Percentiles rank a stretch among this genome's conserved stretches.
phyloP scores from a whole-genome alignment of 495 filamentous ascomycete species.

The Daldinia caldariorum region DNA sequence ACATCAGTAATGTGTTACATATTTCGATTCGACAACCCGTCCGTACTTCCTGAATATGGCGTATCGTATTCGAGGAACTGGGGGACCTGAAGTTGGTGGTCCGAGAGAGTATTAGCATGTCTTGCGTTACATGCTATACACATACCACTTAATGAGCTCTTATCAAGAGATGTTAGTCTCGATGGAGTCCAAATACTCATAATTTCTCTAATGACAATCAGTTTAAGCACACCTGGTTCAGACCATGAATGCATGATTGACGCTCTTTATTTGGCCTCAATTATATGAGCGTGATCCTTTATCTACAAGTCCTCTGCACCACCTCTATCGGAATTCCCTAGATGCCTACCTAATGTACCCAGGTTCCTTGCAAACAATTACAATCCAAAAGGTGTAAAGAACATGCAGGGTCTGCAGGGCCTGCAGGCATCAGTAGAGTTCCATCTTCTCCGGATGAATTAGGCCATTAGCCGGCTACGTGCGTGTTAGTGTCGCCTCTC shows the following conservation, averaged over 20 bases:
- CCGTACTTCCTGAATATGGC: conserved; percentile 24
- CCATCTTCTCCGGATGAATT: conserved; percentile 62
- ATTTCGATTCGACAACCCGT: conserved; percentile 35
- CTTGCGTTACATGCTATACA: conserved; percentile 31
- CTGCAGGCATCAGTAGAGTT: conserved; percentile 35
- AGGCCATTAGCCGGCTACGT: conserved; percentile 63
- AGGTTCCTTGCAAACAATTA: neutral
- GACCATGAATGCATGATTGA: neutral
- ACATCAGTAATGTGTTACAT: conserved; percentile 28
- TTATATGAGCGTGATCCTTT: neutral
- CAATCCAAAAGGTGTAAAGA: neutral
- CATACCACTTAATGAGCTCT: conserved; percentile 39
- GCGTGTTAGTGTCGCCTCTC: conserved; percentile 13
- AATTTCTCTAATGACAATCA: conserved; percentile 44
- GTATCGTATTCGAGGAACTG: conserved; percentile 19
- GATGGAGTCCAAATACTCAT: conserved; percentile 28
- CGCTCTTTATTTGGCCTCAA: neutral
- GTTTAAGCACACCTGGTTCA: conserved; percentile 12
- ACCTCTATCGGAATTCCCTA: neutral
- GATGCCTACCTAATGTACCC: neutral
- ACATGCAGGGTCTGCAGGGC: neutral
- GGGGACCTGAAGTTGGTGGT: conserved; percentile 29
- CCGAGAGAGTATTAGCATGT: conserved; percentile 29
- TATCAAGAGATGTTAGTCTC: conserved; percentile 34
- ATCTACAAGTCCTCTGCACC: neutral